phyloP scores from a whole-genome alignment of 768 basidiomycete species.

The Termitomyces sp. region DNA sequence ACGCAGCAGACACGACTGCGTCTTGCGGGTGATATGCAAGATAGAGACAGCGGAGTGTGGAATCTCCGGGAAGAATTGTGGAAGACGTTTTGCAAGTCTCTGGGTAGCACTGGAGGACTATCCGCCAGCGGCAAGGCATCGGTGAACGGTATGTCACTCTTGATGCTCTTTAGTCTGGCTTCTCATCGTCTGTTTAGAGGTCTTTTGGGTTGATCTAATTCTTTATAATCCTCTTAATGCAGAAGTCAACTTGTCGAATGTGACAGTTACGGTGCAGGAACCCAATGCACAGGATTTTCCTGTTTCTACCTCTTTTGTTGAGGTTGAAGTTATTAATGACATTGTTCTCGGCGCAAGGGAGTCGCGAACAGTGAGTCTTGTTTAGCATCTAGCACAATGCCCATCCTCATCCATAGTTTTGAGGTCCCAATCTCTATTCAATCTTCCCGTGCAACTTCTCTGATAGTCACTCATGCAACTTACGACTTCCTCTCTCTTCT shows the following conservation, averaged over 20 bases:
- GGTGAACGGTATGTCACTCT: conserved; percentile 47
- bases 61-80: conserved; percentile 59
- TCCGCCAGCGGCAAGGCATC: conserved; percentile 51
- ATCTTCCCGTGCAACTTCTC: conserved; percentile 40
- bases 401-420: neutral
- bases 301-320: conserved; percentile 34
- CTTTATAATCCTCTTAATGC: conserved; percentile 69
- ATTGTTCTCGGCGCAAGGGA: conserved; percentile 60
- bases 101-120: conserved; percentile 49
- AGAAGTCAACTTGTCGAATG: conserved; percentile 60
- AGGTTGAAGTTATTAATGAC: conserved; percentile 57
- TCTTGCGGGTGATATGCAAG: conserved; percentile 42
- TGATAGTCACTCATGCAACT: conserved; percentile 51
- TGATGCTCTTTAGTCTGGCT: neutral
- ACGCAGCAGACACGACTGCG: conserved; percentile 51
- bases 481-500: conserved; percentile 75
- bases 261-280: conserved; percentile 51
- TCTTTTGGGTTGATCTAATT: conserved; percentile 71
- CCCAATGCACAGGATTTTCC: conserved; percentile 22
- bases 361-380: conserved; percentile 49
- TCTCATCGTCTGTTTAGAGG: conserved; percentile 37
- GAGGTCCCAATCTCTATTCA: conserved; percentile 64
- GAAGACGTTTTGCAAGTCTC: conserved; percentile 50
- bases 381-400: neutral
- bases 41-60: conserved; percentile 50